Percentiles rank a stretch among this genome's conserved stretches.
Evolutionary conservation across 768 basidiomycete species (phyloP).

Genomic region (Serendipita sp.): DNA sequence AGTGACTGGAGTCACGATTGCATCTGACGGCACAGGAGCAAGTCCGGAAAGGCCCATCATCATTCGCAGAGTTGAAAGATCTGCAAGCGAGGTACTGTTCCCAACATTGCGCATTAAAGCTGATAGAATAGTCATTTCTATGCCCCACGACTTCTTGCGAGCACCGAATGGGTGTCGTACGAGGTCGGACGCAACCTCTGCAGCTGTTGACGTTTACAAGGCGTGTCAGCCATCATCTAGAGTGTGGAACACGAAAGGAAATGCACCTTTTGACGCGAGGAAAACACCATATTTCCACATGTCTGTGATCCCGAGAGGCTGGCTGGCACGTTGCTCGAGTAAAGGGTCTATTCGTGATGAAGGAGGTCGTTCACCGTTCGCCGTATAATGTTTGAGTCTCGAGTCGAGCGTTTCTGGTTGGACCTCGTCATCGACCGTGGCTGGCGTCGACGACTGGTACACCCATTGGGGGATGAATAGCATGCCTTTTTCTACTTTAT

Average conservation of each 20-base stretch:
- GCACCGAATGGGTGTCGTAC: slow-evolving; percentile 73
- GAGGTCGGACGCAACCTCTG: slow-evolving; percentile 43
- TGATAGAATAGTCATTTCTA: slow-evolving; percentile 83
- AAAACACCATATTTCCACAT: slow-evolving; percentile 56
- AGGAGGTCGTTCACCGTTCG: slow-evolving; percentile 32
- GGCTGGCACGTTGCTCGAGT: slow-evolving; percentile 39
- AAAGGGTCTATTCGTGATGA: slow-evolving; percentile 56
- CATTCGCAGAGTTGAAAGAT: slow-evolving; percentile 43
- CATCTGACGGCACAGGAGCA: slow-evolving; percentile 78
- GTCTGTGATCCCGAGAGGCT: slow-evolving; percentile 47
- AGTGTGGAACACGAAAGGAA: not conserved
- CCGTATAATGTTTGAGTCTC: slow-evolving; percentile 3
- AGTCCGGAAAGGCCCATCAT: slow-evolving; percentile 67
- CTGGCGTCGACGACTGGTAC: not conserved
- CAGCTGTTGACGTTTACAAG: slow-evolving; percentile 18
- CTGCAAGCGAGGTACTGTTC: slow-evolving; percentile 63
- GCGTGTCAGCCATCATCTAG: not conserved
- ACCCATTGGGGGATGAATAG: not conserved
- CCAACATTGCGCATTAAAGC: slow-evolving; percentile 73
- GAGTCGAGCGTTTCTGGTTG: not conserved
- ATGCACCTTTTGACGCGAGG: slow-evolving; percentile 42
- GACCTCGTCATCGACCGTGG: slow-evolving; percentile 1
- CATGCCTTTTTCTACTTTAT: not conserved
- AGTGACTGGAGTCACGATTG: slow-evolving; percentile 85
- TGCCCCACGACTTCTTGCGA: slow-evolving; percentile 78